Percentiles rank a stretch among this genome's conserved stretches.
phyloP scores from a whole-genome alignment of 1,284 basidiomycete genomes.

The Retiboletus flavoniger region DNA sequence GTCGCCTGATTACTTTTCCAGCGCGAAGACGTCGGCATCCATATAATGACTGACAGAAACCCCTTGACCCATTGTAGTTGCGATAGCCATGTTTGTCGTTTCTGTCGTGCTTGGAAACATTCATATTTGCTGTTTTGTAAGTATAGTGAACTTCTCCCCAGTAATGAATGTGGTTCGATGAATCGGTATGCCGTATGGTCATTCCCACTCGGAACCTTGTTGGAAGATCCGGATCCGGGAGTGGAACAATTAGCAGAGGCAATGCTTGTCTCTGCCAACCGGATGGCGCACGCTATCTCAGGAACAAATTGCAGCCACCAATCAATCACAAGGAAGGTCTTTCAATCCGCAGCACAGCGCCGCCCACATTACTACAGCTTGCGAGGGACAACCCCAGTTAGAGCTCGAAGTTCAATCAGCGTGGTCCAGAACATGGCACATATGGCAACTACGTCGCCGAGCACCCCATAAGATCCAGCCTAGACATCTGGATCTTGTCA shows the following conservation, averaged over 20 bases:
- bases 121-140: constrained; percentile 18
- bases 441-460: constrained; percentile 41
- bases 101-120: constrained; percentile 20
- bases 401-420: constrained; percentile 23
- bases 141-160: constrained; percentile 29
- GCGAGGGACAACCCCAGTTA: constrained; percentile 28
- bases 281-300: constrained; percentile 19
- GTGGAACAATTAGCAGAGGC: constrained; percentile 33
- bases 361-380: constrained; percentile 14
- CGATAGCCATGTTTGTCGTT: constrained; percentile 12
- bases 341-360: constrained; percentile 28
- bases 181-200: constrained; percentile 22
- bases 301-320: constrained; percentile 34
- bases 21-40: constrained; percentile 13
- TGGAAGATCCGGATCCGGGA: constrained; percentile 35
- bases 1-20: constrained; percentile 25
- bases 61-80: constrained; percentile 29
- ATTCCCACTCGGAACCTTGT: constrained; percentile 32
- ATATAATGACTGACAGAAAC: constrained; percentile 18
- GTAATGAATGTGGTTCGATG: constrained; percentile 29
- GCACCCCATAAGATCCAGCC: constrained; percentile 33
- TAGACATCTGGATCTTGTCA: constrained; percentile 29
- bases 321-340: constrained; percentile 27
- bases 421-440: constrained; percentile 37
- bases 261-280: constrained; percentile 30